Conservation (phyloP, 306 rosid genomes). For the Alnus rubra region DNA sequence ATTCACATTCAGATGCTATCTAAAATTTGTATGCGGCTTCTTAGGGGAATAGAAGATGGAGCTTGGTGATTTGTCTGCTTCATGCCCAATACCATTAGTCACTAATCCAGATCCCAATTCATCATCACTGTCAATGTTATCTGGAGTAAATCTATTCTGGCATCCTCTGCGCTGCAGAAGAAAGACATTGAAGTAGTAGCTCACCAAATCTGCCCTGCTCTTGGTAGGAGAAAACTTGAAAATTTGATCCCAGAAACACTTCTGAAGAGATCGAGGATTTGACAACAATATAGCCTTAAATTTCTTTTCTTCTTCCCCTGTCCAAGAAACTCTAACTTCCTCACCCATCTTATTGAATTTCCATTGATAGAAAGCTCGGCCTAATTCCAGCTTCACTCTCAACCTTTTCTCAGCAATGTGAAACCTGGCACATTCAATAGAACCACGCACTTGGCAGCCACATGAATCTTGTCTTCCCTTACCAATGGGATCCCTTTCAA, state of each 20-base stretch:
- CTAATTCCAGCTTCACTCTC: constrained; percentile 63
- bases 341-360: constrained; percentile 63
- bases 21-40: constrained; percentile 37
- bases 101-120: constrained; percentile 39
- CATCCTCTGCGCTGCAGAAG: constrained; percentile 68
- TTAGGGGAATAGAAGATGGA: constrained; percentile 48
- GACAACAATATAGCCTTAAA: constrained; percentile 47
- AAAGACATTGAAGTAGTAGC: constrained; percentile 88
- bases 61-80: constrained; percentile 31
- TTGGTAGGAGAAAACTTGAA: constrained; percentile 49
- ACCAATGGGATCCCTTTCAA: constrained; percentile 80
- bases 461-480: constrained; percentile 80
- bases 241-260: constrained; percentile 54
- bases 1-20: constrained; percentile 25
- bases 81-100: constrained; percentile 44
- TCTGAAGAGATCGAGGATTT: constrained; percentile 41
- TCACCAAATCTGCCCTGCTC: constrained; percentile 66
- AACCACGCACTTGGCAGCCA: constrained; percentile 59
- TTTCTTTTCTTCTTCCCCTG: constrained; percentile 56
- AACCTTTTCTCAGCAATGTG: constrained; percentile 68
- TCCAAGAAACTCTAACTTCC: constrained; percentile 56
- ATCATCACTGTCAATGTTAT: constrained; percentile 64
- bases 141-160: constrained; percentile 74
- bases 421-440: constrained; percentile 62
- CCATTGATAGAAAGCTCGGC: constrained; percentile 61